Evolutionary conservation across 768 basidiomycete genomes (phyloP).

Genomic region (Lactarius vividus): DNA sequence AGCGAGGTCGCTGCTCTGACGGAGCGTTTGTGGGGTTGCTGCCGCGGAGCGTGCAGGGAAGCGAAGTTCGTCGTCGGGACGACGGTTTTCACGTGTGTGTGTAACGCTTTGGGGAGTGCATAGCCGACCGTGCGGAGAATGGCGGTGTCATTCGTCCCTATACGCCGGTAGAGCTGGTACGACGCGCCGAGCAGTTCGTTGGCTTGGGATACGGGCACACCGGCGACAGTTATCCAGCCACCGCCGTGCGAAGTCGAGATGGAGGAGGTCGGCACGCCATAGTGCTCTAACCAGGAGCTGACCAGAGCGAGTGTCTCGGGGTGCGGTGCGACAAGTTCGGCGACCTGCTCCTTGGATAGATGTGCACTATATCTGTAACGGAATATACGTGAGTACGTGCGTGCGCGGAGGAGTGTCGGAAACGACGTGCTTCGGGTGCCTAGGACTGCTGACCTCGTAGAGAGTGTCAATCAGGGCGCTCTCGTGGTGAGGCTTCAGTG

Average conservation of each 20-base stretch:
- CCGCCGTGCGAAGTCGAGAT: not conserved
- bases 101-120: not conserved
- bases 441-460: not conserved
- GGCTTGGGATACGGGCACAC: not conserved
- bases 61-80: not conserved
- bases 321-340: not conserved
- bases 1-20: not conserved
- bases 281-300: not conserved
- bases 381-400: not conserved
- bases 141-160: not conserved
- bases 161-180: not conserved
- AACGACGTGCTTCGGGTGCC: not conserved
- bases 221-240: not conserved
- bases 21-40: not conserved
- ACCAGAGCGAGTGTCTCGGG: not conserved
- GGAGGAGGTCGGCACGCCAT: not conserved
- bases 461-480: not conserved
- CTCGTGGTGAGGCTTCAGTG: not conserved
- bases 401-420: not conserved
- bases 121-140: not conserved
- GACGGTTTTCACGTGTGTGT: not conserved
- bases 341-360: not conserved
- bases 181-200: not conserved
- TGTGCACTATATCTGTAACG: not conserved
- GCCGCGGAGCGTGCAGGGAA: not conserved